Conservation (phyloP, 305 asterid genomes). For the Striga hermonthica region DNA sequence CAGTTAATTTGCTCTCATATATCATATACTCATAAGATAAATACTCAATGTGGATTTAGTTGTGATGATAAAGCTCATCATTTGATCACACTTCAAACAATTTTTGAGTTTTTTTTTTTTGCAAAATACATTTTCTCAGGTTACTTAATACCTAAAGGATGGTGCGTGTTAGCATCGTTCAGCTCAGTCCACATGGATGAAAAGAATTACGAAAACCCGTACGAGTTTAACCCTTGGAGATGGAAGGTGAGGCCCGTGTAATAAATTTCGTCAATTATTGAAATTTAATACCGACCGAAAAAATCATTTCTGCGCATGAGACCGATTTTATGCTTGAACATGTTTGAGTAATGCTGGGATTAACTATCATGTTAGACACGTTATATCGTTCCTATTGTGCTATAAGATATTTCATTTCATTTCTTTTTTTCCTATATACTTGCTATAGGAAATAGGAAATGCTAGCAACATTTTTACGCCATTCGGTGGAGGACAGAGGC, state of each 20-base stretch:
- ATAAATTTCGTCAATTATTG: background rate
- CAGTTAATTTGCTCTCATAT: background rate
- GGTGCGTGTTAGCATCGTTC: conserved; percentile 82
- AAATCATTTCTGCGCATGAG: too few species aligned
- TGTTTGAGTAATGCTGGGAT: background rate
- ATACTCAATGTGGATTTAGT: too few species aligned
- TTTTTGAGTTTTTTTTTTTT: too few species aligned
- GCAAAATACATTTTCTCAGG: conserved; percentile 40
- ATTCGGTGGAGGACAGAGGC: conserved; percentile 96
- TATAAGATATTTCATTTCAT: background rate
- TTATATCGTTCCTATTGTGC: background rate
- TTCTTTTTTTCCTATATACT: background rate
- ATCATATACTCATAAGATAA: too few species aligned
- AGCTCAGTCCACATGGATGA: conserved; percentile 88
- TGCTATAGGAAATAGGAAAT: conserved; percentile 47
- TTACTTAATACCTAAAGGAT: conserved; percentile 88
- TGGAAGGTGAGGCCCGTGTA: conserved; percentile 60
- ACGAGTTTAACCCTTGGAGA: conserved; percentile 85
- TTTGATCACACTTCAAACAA: too few species aligned
- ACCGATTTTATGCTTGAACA: background rate
- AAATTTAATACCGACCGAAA: background rate
- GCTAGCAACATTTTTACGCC: conserved; percentile 71
- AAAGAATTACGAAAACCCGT: conserved; percentile 65
- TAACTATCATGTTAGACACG: background rate
- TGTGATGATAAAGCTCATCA: too few species aligned